Conservation (phyloP, 352 stramenopile species). For the Pythium insidiosum region DNA sequence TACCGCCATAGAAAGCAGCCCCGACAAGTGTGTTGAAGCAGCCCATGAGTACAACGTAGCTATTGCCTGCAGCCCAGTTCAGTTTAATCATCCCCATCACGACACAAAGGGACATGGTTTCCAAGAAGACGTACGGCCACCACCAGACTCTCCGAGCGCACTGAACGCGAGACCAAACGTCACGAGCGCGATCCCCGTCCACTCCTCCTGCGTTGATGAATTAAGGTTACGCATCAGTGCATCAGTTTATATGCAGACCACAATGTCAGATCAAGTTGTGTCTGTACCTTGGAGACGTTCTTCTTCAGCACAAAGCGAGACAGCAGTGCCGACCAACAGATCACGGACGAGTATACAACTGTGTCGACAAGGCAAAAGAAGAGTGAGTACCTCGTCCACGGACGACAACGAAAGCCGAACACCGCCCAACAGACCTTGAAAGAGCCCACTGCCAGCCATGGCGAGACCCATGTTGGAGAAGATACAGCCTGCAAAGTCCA, state of each 20-base stretch:
- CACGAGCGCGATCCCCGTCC: slow-evolving; percentile 73
- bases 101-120: background rate
- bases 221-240: no score
- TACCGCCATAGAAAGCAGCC: slow-evolving; percentile 77
- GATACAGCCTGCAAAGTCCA: slow-evolving; percentile 80
- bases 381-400: background rate
- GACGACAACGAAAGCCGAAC: background rate
- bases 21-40: slow-evolving; percentile 78
- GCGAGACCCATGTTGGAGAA: slow-evolving; percentile 79
- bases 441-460: slow-evolving; percentile 76
- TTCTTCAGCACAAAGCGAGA: slow-evolving; percentile 76
- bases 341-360: slow-evolving; percentile 80
- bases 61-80: slow-evolving; percentile 21
- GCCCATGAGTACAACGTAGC: slow-evolving; percentile 73
- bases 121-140: slow-evolving; percentile 17
- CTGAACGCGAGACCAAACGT: slow-evolving; percentile 81
- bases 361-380: background rate
- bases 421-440: slow-evolving; percentile 24
- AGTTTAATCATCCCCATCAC: slow-evolving; percentile 6
- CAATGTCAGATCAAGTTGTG: no score
- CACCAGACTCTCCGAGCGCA: slow-evolving; percentile 58
- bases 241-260: no score
- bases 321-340: slow-evolving; percentile 81
- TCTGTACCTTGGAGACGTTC: slow-evolving; percentile 33
- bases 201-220: slow-evolving; percentile 38